Evolutionary conservation across 1,284 basidiomycete species (phyloP), one percentile per base, ranked within the genome.

Genomic region (Marasmius fiardii): DNA sequence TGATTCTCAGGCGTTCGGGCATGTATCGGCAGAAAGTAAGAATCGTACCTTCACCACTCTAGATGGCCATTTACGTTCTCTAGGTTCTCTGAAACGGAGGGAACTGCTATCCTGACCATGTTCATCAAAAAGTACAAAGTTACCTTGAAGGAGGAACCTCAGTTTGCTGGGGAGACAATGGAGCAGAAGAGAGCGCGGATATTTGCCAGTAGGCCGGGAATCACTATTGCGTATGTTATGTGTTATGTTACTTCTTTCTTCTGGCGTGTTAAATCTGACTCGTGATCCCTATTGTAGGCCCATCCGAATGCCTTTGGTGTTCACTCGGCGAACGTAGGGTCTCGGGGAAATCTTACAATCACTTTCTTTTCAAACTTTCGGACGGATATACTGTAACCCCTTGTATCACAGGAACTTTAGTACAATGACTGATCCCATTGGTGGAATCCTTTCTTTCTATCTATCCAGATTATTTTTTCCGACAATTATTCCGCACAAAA

Each of bases 1-100:
- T 41, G 14, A n/a, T 7, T 43, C 53, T 7, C 39, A 75, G 75
- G 75, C 37, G 67, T 72, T 7, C 71, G 81, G 11, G 76, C 74
- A 11, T 84, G 82, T 65, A 68, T 85, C 37, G 82, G 81, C 34
- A 73, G 78, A 61, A 73, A 76, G 73, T 82, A 66, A 54, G 74
- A 64, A 18, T n/a, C 1, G 20, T 31, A 14, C 23, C 7, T n/a
- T 34, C 37, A 24, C 23, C 35, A 39, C 45, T 62, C 41, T 63
- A 33, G 20, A 23, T 47, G 18, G 37, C 31, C 21, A 14, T 49
- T 28, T 26, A n/a, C 35, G 34, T 55, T 49, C 12, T 43, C 18
- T 31, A 78, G 76, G 58, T 79, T 79, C 59, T 71, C 71, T 28
- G 77, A 80, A 61, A 74, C 73, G 1, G 78, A 81, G 60, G 74